Percentiles rank a stretch among this genome's conserved stretches.
These are phyloP conservation scores for Coemansia aciculifera DNA, from an alignment of 192 early-diverging fungal species.

Conservation along the genomic window DNA sequence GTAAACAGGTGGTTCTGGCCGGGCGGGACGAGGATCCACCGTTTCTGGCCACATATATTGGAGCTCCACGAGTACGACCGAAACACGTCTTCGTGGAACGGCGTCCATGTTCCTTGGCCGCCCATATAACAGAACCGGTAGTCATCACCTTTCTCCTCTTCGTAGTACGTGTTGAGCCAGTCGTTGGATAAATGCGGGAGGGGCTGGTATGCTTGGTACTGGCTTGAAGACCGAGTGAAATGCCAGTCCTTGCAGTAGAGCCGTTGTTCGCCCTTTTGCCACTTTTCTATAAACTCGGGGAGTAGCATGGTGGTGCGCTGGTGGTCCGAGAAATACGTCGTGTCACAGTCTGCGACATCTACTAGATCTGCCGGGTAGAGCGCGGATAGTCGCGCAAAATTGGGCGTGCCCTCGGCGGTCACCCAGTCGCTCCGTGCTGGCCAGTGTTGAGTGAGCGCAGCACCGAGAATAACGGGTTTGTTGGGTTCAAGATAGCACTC, in stretches of 20 bases:
- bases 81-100: constrained; percentile 77
- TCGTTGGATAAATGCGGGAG: constrained; percentile 52
- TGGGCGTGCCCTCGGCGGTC: neutral
- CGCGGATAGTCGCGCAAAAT: constrained; percentile 41
- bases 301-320: constrained; percentile 59
- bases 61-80: constrained; percentile 76
- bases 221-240: constrained; percentile 35
- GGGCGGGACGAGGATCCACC: constrained; percentile 69
- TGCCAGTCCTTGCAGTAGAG: constrained; percentile 77
- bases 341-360: constrained; percentile 63
- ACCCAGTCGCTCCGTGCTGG: constrained; percentile 63
- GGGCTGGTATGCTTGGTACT: constrained; percentile 14
- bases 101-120: constrained; percentile 68
- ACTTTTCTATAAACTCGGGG: constrained; percentile 57
- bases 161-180: constrained; percentile 72
- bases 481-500: constrained; percentile 28
- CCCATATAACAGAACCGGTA: constrained; percentile 77
- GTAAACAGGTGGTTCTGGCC: constrained; percentile 63
- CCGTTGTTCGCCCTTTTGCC: constrained; percentile 27
- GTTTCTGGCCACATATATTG: constrained; percentile 72
- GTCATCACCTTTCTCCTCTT: constrained; percentile 58
- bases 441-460: constrained; percentile 47
- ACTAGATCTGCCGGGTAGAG: constrained; percentile 42
- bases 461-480: constrained; percentile 32
- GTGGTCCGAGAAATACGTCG: constrained; percentile 64